A percentile compares a stretch with the other conserved stretches of the same genome.
phyloP scores from a whole-genome alignment of 208 protist genomes.

The Kentomonas sorsogonicus region DNA sequence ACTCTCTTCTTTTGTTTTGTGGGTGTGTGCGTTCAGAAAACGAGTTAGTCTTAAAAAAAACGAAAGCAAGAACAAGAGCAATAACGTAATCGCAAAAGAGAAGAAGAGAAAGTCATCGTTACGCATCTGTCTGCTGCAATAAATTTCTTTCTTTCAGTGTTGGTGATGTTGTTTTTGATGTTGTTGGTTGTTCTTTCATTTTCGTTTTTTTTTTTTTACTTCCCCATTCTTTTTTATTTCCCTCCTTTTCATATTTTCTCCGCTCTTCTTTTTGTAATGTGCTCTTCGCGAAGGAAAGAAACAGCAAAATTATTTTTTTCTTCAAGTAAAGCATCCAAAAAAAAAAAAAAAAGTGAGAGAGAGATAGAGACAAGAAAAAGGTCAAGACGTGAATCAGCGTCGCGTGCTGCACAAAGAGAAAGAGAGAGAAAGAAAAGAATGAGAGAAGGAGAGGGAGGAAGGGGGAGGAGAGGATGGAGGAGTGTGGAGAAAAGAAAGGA shows the following conservation, averaged over 20 bases:
- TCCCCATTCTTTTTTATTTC: neutral
- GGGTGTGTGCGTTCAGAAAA: slow-evolving; percentile 2
- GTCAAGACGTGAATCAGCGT: neutral
- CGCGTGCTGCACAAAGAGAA: neutral
- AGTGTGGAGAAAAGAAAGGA: neutral
- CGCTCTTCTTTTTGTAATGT: neutral
- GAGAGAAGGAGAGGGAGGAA: too few species aligned
- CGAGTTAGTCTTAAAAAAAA: neutral
- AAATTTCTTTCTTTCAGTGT: neutral
- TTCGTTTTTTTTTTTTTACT: neutral
- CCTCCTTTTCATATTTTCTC: neutral
- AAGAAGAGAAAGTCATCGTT: slow-evolving; percentile 10
- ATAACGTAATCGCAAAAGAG: slow-evolving; percentile 15
- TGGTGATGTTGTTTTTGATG: neutral
- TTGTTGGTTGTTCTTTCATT: neutral
- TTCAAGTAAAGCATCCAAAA: neutral
- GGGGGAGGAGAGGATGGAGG: neutral
- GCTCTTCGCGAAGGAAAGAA: too few species aligned
- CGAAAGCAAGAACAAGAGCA: slow-evolving; percentile 5
- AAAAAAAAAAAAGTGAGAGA: slow-evolving; percentile 9
- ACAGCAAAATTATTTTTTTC: too few species aligned
- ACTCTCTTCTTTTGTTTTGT: neutral
- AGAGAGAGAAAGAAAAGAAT: slow-evolving; percentile 9
- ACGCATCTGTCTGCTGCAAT: neutral
- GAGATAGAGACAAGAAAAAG: slow-evolving; percentile 5